Evolutionary conservation across 805 yeast species (phyloP).

Genomic region (Torulaspora quercuum): DNA sequence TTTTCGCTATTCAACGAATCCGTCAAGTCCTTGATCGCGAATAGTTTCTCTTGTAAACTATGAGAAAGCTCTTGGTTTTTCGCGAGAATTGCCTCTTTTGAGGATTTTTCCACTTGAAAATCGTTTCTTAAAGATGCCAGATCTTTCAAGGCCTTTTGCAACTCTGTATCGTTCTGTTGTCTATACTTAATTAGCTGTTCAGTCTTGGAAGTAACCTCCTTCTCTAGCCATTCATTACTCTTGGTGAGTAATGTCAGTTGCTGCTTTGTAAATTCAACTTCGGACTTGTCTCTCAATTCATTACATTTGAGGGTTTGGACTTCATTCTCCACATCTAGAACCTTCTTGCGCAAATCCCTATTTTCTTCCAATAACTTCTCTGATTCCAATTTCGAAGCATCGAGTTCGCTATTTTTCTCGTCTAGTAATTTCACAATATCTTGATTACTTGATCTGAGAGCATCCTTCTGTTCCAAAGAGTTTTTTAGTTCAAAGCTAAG

Average conservation of each 20-base stretch:
- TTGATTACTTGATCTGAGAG: slow-evolving; percentile 23
- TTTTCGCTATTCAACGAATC: slow-evolving; percentile 44
- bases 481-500: slow-evolving; percentile 11
- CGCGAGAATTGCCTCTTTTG: slow-evolving; percentile 34
- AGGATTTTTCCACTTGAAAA: slow-evolving; percentile 31
- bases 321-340: slow-evolving; percentile 40
- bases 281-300: slow-evolving; percentile 33
- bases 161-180: slow-evolving; percentile 46
- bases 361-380: slow-evolving; percentile 25
- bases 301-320: slow-evolving; percentile 35
- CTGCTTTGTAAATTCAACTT: slow-evolving; percentile 39
- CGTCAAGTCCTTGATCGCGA: slow-evolving; percentile 46
- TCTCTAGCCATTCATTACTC: slow-evolving; percentile 34
- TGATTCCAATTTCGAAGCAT: slow-evolving; percentile 22
- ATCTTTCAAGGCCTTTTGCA: slow-evolving; percentile 59
- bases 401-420: slow-evolving; percentile 33
- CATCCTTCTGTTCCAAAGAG: slow-evolving; percentile 15
- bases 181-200: slow-evolving; percentile 12
- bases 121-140: slow-evolving; percentile 21
- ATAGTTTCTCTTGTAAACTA: slow-evolving; percentile 43
- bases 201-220: slow-evolving; percentile 11
- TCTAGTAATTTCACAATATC: slow-evolving; percentile 26
- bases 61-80: slow-evolving; percentile 39
- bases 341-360: slow-evolving; percentile 39
- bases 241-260: slow-evolving; percentile 33